Evolutionary conservation across 225 moss, liverwort and hornwort genomes (phyloP).

Genomic region (Ulota crispa): DNA sequence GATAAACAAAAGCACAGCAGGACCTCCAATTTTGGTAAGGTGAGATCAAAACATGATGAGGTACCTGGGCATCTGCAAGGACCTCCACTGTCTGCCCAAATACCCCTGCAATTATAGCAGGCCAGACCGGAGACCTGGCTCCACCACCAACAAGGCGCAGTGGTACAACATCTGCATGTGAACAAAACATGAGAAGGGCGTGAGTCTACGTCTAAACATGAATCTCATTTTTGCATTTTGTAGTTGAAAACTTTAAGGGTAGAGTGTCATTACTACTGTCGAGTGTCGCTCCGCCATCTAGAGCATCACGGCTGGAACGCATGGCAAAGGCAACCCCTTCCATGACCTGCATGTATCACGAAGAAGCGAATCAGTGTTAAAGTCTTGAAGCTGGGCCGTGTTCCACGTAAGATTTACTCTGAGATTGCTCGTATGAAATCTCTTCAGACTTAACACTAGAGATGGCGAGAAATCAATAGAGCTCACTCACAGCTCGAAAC

Average conservation of each 20-base stretch:
- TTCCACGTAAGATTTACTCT: neutral
- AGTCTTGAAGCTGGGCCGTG: neutral
- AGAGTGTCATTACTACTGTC: slow-evolving; percentile 32
- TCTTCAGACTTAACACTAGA: neutral
- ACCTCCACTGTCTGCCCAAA: slow-evolving; percentile 92
- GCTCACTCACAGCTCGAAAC: slow-evolving; percentile 67
- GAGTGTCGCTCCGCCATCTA: slow-evolving; percentile 35
- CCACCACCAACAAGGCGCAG: slow-evolving; percentile 63
- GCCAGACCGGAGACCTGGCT: slow-evolving; percentile 83
- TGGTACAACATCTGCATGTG: slow-evolving; percentile 43
- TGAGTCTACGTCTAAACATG: neutral
- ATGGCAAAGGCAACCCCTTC: slow-evolving; percentile 92
- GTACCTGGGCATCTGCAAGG: slow-evolving; percentile 79
- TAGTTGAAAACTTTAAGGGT: neutral
- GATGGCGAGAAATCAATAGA: neutral
- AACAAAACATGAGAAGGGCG: slow-evolving; percentile 14
- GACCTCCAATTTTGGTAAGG: neutral
- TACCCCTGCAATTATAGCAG: slow-evolving; percentile 75
- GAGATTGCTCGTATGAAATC: neutral
- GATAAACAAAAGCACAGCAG: neutral
- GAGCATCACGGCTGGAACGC: slow-evolving; percentile 86
- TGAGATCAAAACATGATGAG: neutral
- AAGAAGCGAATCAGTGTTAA: slow-evolving; percentile 4
- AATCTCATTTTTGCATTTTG: neutral
- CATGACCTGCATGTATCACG: slow-evolving; percentile 62